Conservation (phyloP, 2,329 filamentous ascomycete species). For the Fusarium sp. region DNA sequence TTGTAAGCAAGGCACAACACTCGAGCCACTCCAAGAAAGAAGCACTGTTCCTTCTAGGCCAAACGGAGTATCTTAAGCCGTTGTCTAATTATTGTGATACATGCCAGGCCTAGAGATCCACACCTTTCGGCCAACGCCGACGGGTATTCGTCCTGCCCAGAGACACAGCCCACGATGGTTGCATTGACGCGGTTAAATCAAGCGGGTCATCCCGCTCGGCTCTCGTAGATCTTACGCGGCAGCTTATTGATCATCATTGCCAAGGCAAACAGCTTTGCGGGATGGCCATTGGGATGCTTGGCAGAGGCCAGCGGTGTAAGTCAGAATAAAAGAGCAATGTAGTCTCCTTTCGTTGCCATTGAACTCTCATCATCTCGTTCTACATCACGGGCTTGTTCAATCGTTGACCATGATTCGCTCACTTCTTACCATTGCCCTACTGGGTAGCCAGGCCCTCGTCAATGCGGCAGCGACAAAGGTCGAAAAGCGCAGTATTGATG, state of each 20-base stretch:
- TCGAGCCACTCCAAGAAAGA: not conserved
- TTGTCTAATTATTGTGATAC: conserved; percentile 4
- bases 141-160: not conserved
- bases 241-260: conserved; percentile 2
- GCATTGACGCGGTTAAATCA: not conserved
- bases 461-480: conserved; percentile 29
- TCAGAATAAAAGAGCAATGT: not conserved
- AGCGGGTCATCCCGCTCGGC: not conserved
- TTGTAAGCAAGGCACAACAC: not conserved
- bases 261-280: not conserved
- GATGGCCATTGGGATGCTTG: not conserved
- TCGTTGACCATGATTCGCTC: not conserved
- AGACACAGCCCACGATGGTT: not conserved
- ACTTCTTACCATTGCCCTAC: conserved; percentile 10
- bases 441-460: conserved; percentile 36
- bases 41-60: not conserved
- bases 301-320: not conserved
- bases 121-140: not conserved
- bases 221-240: not conserved
- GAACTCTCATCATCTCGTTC: not conserved
- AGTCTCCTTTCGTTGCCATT: not conserved
- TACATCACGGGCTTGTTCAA: not conserved
- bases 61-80: not conserved
- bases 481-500: conserved; percentile 61
- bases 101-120: not conserved